Percentiles rank a stretch among this genome's conserved stretches.
Evolutionary conservation across 2,329 filamentous ascomycete species (phyloP).

Genomic region (Cladophialophora chaetospira): DNA sequence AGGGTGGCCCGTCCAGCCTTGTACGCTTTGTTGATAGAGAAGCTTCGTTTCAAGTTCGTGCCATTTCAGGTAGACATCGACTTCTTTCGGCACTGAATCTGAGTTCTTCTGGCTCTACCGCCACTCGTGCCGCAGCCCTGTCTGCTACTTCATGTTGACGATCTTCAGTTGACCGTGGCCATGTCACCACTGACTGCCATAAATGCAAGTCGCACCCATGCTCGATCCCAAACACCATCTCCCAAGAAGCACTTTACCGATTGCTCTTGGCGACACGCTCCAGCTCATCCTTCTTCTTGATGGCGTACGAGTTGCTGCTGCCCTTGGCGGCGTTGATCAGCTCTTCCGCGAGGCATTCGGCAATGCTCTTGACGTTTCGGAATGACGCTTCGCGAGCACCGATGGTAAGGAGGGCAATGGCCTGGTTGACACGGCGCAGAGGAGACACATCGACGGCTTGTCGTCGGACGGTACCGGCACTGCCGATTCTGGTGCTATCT

Average conservation of each 20-base stretch:
- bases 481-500: constrained; percentile 99
- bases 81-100: constrained; percentile 18
- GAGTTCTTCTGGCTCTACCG: constrained; percentile 14
- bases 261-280: constrained; percentile 99
- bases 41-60: constrained; percentile 6
- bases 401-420: constrained; percentile 97
- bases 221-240: constrained; percentile 6
- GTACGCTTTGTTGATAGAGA: no score
- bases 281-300: constrained; percentile 99
- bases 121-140: constrained; percentile 2
- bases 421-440: constrained; percentile 99
- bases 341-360: constrained; percentile 99
- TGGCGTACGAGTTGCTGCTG: constrained; percentile 99
- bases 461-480: constrained; percentile 98
- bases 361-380: constrained; percentile 99
- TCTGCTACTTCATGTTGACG: neutral
- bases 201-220: constrained; percentile 23
- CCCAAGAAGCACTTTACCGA: constrained; percentile 70
- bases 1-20: no score
- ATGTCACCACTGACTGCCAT: constrained; percentile 13
- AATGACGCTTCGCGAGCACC: constrained; percentile 98
- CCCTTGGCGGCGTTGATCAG: constrained; percentile 99
- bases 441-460: constrained; percentile 99
- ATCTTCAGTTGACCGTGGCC: constrained; percentile 9
- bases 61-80: constrained; percentile 20